Conservation (phyloP, 345 rosid species). For the thale cress (Arabidopsis thaliana) region TAIR10.1 NC_003071.7:351001-351500, state of each 20-base stretch:
- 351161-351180: constrained; percentile 41
- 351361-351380: constrained; percentile 9
- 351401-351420: neutral
- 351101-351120: constrained; percentile 40
- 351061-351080: neutral
- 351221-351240: constrained; percentile 38
- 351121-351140: constrained; percentile 44
- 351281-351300: neutral
- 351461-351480: constrained; percentile 37
- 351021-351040: no score
- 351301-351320: constrained; percentile 32
- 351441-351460: constrained; percentile 33
- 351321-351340: constrained; percentile 41
- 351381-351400: constrained; percentile 18
- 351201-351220: constrained; percentile 5
- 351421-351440: constrained; percentile 3
- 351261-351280: constrained; percentile 41
- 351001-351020: no score
- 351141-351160: constrained; percentile 50
- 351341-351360: constrained; percentile 28
- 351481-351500: constrained; percentile 38
- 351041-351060: no score
- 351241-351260: constrained; percentile 49
- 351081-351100: constrained; percentile 35
- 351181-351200: constrained; percentile 17